Percentiles rank a stretch among this genome's conserved stretches.
phyloP scores from a whole-genome alignment of 768 basidiomycete genomes.

The Mycena pura region DNA sequence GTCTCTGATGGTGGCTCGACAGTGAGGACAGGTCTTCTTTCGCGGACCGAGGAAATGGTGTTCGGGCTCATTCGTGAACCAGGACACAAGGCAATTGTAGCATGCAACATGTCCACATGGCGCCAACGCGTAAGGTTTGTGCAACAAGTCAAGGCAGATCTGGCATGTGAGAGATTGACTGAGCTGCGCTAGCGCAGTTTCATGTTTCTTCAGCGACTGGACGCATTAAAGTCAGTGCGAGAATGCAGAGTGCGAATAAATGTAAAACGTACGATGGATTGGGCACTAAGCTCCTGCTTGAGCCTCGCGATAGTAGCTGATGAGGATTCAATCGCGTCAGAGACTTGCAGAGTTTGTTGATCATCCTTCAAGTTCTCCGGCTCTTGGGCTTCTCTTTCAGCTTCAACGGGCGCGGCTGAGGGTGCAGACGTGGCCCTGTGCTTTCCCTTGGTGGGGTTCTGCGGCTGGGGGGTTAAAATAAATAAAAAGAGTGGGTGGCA shows the following conservation, averaged over 20 bases:
- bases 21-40: slow-evolving; percentile 76
- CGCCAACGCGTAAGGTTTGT: slow-evolving; percentile 74
- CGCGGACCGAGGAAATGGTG: slow-evolving; percentile 55
- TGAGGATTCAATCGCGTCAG: slow-evolving; percentile 7
- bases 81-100: slow-evolving; percentile 72
- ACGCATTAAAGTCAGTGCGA: neutral
- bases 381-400: slow-evolving; percentile 5
- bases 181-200: slow-evolving; percentile 57
- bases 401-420: slow-evolving; percentile 15
- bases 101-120: slow-evolving; percentile 82
- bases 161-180: slow-evolving; percentile 77
- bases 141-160: slow-evolving; percentile 78
- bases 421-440: slow-evolving; percentile 41
- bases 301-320: slow-evolving; percentile 43
- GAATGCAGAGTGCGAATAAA: neutral
- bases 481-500: slow-evolving; percentile 23
- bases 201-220: slow-evolving; percentile 60
- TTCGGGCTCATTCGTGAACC: slow-evolving; percentile 68
- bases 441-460: slow-evolving; percentile 49
- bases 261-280: slow-evolving; percentile 43
- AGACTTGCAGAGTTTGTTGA: neutral
- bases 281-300: slow-evolving; percentile 49
- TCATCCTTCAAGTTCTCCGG: slow-evolving; percentile 30
- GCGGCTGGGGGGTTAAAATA: neutral
- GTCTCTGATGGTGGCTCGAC: slow-evolving; percentile 63